Percentiles rank a stretch among this genome's conserved stretches.
These are phyloP conservation scores for Xylaria multiplex DNA, from an alignment of 2,329 filamentous ascomycete genomes.

Conservation along the genomic window DNA sequence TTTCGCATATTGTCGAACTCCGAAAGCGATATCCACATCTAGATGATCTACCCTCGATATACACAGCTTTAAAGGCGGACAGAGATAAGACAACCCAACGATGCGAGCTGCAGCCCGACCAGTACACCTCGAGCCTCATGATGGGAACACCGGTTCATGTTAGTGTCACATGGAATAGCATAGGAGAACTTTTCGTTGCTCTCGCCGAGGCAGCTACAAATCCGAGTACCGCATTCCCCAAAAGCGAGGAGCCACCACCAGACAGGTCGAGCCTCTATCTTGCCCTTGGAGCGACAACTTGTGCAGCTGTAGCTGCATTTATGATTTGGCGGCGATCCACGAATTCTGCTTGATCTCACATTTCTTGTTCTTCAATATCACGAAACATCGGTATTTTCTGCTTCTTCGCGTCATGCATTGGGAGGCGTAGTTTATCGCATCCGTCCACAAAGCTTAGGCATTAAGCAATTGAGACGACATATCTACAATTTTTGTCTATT, in stretches of 20 bases:
- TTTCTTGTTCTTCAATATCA: slow-evolving; percentile 15
- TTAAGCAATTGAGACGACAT: slow-evolving; percentile 7
- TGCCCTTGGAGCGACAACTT: slow-evolving; percentile 77
- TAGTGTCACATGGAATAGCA: slow-evolving; percentile 92
- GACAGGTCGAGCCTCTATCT: slow-evolving; percentile 89
- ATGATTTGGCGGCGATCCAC: slow-evolving; percentile 73
- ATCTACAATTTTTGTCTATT: slow-evolving; percentile 8
- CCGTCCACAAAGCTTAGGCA: slow-evolving; percentile 1
- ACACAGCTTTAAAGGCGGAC: slow-evolving; percentile 93
- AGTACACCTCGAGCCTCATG: slow-evolving; percentile 84
- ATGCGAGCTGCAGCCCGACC: slow-evolving; percentile 88
- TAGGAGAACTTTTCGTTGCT: slow-evolving; percentile 91
- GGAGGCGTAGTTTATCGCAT: slow-evolving; percentile 17
- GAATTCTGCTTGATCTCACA: slow-evolving; percentile 51
- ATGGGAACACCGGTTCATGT: slow-evolving; percentile 95
- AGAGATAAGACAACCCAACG: slow-evolving; percentile 97
- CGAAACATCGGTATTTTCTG: slow-evolving; percentile 11
- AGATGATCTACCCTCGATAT: slow-evolving; percentile 89
- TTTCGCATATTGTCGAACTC: slow-evolving; percentile 87
- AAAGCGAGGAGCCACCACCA: slow-evolving; percentile 83
- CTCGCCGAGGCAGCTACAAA: slow-evolving; percentile 92
- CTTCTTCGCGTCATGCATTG: slow-evolving; percentile 15
- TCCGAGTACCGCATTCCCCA: slow-evolving; percentile 88
- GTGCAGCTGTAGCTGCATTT: slow-evolving; percentile 69
- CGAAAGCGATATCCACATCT: slow-evolving; percentile 83